Base-by-base conservation (phyloP, 768 basidiomycete species). In the Suillus bovinus region DNA sequence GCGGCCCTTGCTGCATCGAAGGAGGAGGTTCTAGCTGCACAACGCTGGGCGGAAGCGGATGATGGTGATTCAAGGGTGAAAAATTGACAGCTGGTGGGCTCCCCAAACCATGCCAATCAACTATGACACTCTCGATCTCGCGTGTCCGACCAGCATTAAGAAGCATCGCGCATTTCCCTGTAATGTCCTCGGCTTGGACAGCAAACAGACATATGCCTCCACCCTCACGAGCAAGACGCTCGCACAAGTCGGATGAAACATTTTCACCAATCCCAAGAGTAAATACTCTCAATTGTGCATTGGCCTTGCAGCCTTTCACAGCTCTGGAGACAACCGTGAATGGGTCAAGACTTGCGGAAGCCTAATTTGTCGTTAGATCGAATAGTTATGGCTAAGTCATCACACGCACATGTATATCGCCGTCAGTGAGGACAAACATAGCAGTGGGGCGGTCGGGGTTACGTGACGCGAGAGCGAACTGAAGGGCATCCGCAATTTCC, bases 361-460 rank as follows among this genome's bases (percentile, higher is more conserved):
- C 0, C 75, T 70, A 33, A 2, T 47, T 58, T 20, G 36, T 39
- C 10, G 0, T 29, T 2, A 31, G 53, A 36, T 58, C 8, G 24
- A 58, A 24, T 5, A 42, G 5, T 14, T 11, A n/a, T 27, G 56
- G 27, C 5, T 31, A 7, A 24, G 33, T 39, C 27, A 16, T 24
- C 27, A 59, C 38, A 64, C 68, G 4, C 38, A 71, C 63, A 49
- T 75, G 1, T 31, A 84, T 79, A 57, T 80, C 71, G 20, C 87
- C 87, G 61, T 87, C 87, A 2, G 87, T 89, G 34, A 89, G 72
- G 16, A 88, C 69, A 63, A 88, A 86, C 9, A 86, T 69, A 9
- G 74, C 79, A 0, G 83, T 82, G 1, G 86, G 77, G 1, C 78
- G 75, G 33, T 68, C 63, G 10, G 22, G 54, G 9, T 64, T 69